phyloP scores from a whole-genome alignment of 352 stramenopile genomes.

The Phytophthora fragariae region DNA sequence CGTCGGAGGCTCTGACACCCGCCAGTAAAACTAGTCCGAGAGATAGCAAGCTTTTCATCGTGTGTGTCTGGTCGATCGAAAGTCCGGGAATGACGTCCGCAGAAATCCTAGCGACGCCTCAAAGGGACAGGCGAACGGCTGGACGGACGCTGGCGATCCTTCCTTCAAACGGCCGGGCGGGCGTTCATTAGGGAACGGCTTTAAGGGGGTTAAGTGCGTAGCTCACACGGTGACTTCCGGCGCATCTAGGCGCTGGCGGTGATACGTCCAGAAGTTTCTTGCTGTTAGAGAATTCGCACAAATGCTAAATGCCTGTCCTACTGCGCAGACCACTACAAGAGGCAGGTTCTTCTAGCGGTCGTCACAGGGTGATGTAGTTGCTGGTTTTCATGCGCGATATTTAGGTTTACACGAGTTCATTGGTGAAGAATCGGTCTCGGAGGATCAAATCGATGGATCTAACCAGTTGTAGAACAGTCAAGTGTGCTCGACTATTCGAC shows the following conservation, averaged over 20 bases:
- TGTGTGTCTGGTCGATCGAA: neutral
- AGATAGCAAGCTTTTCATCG: conserved; percentile 21
- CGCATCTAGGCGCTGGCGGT: neutral
- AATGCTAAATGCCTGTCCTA: neutral
- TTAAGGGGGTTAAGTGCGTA: neutral
- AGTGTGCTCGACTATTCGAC: neutral
- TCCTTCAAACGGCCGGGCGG: neutral
- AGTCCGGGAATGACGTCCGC: conserved; percentile 20
- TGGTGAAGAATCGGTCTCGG: too few species aligned
- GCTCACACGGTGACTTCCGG: neutral
- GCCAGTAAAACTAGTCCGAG: conserved; percentile 12
- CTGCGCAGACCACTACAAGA: neutral
- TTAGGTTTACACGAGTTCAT: too few species aligned
- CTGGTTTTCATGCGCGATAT: too few species aligned
- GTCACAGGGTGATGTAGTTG: too few species aligned
- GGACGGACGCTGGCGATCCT: neutral
- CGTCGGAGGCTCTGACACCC: neutral
- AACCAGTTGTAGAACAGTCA: neutral
- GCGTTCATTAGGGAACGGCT: neutral
- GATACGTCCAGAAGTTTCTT: conserved; percentile 14
- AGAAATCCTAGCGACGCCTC: neutral
- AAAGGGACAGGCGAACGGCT: neutral
- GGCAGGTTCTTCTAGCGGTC: neutral
- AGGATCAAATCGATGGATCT: too few species aligned
- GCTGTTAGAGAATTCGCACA: neutral